Evolutionary conservation across 2,329 filamentous ascomycete genomes (phyloP), one percentile per base, ranked within the genome.

Genomic region (Aaosphaeria arxii): DNA sequence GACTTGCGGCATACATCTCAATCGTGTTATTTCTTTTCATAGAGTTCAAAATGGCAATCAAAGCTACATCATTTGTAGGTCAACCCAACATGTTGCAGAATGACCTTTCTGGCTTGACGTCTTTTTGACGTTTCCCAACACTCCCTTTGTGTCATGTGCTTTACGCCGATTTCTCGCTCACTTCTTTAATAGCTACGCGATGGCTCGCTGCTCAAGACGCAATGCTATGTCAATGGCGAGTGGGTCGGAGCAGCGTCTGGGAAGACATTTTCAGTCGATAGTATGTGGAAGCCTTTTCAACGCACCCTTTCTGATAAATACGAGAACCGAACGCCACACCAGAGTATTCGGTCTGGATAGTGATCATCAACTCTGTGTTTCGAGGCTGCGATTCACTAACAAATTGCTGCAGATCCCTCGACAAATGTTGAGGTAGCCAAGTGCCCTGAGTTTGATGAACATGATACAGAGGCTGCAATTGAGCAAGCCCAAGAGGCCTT

Each of bases 151-250:
- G 17, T 24, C 17, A 3, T 24, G 17, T 24, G 17, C 17, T 24
- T 24, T 24, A 24, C 17, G 17, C 17, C 17, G 17, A 24, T 24
- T 24, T 24, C 17, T 24, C 17, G 17, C 17, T 24, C 17, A 24
- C 17, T 24, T 24, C 17, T 24, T 24, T 24, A 24, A 24, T 24
- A 24, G 17, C 17, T 24, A 24, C 17, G 17, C 17, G 76, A 79
- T 59, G 70, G 71, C 53, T 74, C 71, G 24, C 81, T 99, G 51
- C 82, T 97, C 63, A 96, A 95, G 76, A 83, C 87, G 59, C 82
- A 91, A 67, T 74, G 84, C 62, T 96, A 91, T 67, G 85, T 97
- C 64, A 92, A 99, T 69, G 94, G 94, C 63, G 81, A 95, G 80
- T 97, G 91, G 89, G 82, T 95, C 53, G 80, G 81, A 59, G 89